A percentile compares a stretch with the other conserved stretches of the same genome.
Evolutionary conservation across 768 basidiomycete genomes (phyloP).

Genomic region (Rhodosporidiobolus odoratus): DNA sequence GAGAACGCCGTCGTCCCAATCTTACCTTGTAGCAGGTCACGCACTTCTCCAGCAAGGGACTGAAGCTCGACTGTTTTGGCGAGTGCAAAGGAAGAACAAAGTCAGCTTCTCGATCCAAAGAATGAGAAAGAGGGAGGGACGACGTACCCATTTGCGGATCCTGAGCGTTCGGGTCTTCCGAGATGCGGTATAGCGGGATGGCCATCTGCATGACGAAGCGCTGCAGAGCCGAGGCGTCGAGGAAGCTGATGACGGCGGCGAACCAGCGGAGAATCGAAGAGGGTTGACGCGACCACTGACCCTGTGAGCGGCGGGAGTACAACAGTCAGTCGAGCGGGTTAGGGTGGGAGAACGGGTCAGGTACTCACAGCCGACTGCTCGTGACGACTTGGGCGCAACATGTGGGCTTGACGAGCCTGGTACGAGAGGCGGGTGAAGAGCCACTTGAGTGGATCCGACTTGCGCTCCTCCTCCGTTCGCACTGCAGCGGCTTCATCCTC

Average conservation of each 20-base stretch:
- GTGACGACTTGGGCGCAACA: constrained; percentile 38
- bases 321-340: constrained; percentile 1
- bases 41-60: constrained; percentile 70
- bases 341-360: background rate
- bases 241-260: constrained; percentile 75
- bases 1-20: constrained; percentile 84
- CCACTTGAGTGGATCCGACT: constrained; percentile 68
- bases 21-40: constrained; percentile 78
- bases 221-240: constrained; percentile 59
- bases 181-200: constrained; percentile 76
- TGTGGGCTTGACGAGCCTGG: constrained; percentile 46
- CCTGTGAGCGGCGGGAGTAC: constrained; percentile 49
- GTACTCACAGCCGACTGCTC: constrained; percentile 32
- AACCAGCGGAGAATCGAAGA: constrained; percentile 82
- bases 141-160: constrained; percentile 70
- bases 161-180: constrained; percentile 76
- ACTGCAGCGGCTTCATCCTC: constrained; percentile 44
- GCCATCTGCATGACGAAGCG: constrained; percentile 76
- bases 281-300: constrained; percentile 77
- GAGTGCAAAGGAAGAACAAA: background rate
- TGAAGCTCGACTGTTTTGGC: constrained; percentile 91
- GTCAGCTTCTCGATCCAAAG: background rate
- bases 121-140: background rate
- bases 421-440: constrained; percentile 90
- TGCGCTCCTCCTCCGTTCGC: constrained; percentile 35